Evolutionary conservation across 495 filamentous ascomycete species (phyloP), one percentile per base, ranked within the genome.

Genomic region (Chaetomidium leptoderma): DNA sequence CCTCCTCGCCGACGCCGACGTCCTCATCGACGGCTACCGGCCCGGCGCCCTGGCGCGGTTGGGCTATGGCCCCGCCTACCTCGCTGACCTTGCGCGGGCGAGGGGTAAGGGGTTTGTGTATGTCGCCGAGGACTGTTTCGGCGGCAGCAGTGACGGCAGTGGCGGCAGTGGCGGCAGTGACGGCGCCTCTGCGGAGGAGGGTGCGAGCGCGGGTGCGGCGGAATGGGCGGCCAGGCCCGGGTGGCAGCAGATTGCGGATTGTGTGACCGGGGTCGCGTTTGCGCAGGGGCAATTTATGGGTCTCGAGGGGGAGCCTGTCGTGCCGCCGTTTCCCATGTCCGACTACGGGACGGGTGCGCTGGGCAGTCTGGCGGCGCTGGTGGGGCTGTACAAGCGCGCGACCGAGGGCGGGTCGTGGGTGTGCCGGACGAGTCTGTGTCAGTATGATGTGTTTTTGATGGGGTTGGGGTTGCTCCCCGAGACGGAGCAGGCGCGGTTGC

Each of bases 271-370:
- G 16, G 75, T 89, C 7, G 86, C 87, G 6, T 90, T 86, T 86
- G 83, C 82, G 4, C 88, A 90, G 68, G 87, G 87, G 10, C 57
- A 79, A 43, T 86, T 84, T 70, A 90, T 91, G 86, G 85, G 86
- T 11, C 72, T 83, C 10, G 64, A 78, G 11, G n/a, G n/a, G n/a
- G 83, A 84, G 59, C 87, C 88, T 4, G 81, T 90, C n/a, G 82
- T 90, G 0, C 88, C 88, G 46, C 87, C 87, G 0, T 91, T 90
- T 70, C 89, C 88, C 23, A 90, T 89, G 75, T 88, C 84, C 36
- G 88, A 91, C 72, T 91, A 92, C 69, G 84, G 87, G 29, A 89
- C 88, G 2, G 88, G 82, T 4, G 75, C 66, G 60, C 81, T 87
- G 71, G 86, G 85, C 21, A 79, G 80, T 27, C 78, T 86, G 58